Evolutionary conservation across 371 early-diverging fungal species (phyloP), one percentile per base, ranked within the genome.

Genomic region (Dentiscutata heterogama): DNA sequence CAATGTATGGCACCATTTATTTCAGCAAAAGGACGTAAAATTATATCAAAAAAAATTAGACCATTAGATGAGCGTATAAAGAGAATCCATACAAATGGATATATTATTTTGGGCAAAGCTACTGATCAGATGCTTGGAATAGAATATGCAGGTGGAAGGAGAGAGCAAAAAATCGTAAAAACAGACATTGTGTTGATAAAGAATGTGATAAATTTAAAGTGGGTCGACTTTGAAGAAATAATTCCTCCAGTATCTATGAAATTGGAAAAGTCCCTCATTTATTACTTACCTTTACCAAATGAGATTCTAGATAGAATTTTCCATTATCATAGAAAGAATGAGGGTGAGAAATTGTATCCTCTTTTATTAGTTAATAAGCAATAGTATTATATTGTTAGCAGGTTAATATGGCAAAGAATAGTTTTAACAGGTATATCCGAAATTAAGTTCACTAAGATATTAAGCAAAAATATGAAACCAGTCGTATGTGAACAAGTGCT

Each of bases 71-170:
- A 76, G 1, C 61, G 13, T 20, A n/a, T 76, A 76, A 76, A 76
- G 35, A 0, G 61, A 1, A 60, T 76, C 13, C 61, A 76, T 42
- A 76, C 11, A 76, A 42, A 76, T 76, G 76, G 76, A 5, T 75
- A 82, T 84, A 86, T 81, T 79, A 77, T 53, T 70, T 54, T 13
- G 14, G 70, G 31, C 51, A 50, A 35, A 68, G 39, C 1, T 68
- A 68, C 70, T 18, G 70, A 68, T 1, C 18, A 68, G 70, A 1
- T 68, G 6, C 1, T 68, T 20, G 70, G 10, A 68, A 68, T n/a
- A n/a, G n/a, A 22, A 68, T 68, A 68, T 68, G 39, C 2, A 68
- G 70, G 70, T 29, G 70, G 70, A 16, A 67, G 39, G 67, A 67
- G 18, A 42, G 70, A 68, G 35, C 70, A 18, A 68, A 68, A 68